Evolutionary conservation across 305 asterid genomes (phyloP).

Genomic region (Stenogyne calaminthoides): DNA sequence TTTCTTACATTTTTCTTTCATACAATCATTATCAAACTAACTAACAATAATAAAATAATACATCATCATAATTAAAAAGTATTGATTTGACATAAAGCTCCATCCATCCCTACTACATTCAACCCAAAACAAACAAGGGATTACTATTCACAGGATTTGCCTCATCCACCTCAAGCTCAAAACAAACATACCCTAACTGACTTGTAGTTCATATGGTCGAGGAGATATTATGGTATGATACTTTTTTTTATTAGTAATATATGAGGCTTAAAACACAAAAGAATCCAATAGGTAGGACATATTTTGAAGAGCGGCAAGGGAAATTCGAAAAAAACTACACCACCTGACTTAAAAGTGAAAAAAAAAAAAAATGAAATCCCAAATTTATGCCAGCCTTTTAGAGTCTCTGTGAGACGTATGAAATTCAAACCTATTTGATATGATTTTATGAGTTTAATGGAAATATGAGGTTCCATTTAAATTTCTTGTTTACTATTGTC

Average conservation of each 20-base stretch:
- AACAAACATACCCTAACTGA: too few relatives aligned
- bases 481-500: constrained; percentile 12
- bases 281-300: not conserved
- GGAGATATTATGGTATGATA: not conserved
- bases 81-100: too few relatives aligned
- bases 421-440: not conserved
- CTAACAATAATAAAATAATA: too few relatives aligned
- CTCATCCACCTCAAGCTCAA: too few relatives aligned
- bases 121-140: too few relatives aligned
- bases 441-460: not conserved
- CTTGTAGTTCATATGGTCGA: not conserved
- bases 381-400: not conserved
- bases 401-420: not conserved
- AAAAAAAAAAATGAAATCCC: not conserved
- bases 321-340: not conserved
- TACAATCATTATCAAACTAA: too few relatives aligned
- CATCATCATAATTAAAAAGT: too few relatives aligned
- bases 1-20: too few relatives aligned
- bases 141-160: too few relatives aligned
- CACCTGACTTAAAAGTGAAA: not conserved
- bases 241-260: too few relatives aligned
- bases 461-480: constrained; percentile 5
- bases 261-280: not conserved
- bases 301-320: not conserved
- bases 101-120: too few relatives aligned